Evolutionary conservation across 1,139 yeast genomes (phyloP), one percentile per base, ranked within the genome.

Genomic region (Suhomyces bribrorum): DNA sequence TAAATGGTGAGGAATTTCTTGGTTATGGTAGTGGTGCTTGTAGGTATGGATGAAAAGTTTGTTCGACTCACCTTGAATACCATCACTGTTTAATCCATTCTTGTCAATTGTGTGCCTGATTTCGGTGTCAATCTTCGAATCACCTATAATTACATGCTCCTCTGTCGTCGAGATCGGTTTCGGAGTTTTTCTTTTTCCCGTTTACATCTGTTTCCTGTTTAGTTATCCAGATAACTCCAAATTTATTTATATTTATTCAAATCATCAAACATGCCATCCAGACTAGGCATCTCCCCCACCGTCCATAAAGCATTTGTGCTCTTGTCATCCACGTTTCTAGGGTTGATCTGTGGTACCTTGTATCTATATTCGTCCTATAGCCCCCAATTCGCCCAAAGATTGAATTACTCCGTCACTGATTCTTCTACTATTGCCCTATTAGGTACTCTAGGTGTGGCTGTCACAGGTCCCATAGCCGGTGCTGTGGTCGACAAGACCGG

Each of bases 331-430:
- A 73, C 81, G 3, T 62, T 74, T 37, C 56, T 74, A 22, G 80
- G 82, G 27, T 61, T 80, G 37, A 77, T 76, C 28, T 64, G 84
- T 53, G 86, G 86, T 5, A 80, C 86, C 5, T 64, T 80, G 56
- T 79, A 79, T 52, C 56, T 79, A 23, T 79, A 75, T 53, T 75
- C 81, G 3, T 78, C 83, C 5, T 81, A 78, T 52, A 79, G 83
- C 32, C 86, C 87, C 4, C 86, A 81, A 52, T 63, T 80, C 45
- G 83, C 86, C 3, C 61, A 63, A 17, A 67, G 66, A 35, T 66
- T 81, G 33, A 60, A 62, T 14, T 71, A 81, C 44, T 56, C 73
- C 5, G 86, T 81, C 9, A 71, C 83, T 0, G 74, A 77, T 40
- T 65, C 81, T 9, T 75, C 82, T 23, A 58, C 69, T 17, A 74